phyloP scores from a whole-genome alignment of 2,329 filamentous ascomycete species.

The Aspergillus aculeatinus region DNA sequence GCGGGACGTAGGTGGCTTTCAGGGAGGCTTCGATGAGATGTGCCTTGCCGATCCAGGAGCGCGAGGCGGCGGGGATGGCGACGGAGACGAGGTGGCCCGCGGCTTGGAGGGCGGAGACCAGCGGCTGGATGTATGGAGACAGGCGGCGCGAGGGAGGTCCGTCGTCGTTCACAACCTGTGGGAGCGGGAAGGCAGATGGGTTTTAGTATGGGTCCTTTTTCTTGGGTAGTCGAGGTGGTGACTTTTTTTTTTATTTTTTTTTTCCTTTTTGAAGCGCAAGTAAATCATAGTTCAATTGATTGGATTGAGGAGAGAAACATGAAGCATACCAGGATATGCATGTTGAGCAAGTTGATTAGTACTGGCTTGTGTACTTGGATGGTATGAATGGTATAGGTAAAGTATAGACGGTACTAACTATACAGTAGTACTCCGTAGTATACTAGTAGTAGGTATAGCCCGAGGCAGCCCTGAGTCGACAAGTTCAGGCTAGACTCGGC shows the following conservation, averaged over 20 bases:
- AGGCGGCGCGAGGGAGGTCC: constrained; percentile 70
- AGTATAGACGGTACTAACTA: background rate
- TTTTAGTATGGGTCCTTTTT: background rate
- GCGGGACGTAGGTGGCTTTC: constrained; percentile 75
- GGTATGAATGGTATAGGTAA: background rate
- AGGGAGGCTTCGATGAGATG: constrained; percentile 86
- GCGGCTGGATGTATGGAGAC: constrained; percentile 71
- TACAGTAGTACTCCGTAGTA: background rate
- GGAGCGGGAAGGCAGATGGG: background rate
- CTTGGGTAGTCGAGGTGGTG: no score
- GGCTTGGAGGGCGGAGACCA: constrained; percentile 65
- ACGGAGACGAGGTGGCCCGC: constrained; percentile 82
- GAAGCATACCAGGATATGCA: constrained; percentile 50
- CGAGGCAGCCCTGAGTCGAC: background rate
- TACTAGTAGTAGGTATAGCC: background rate
- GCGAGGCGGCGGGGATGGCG: constrained; percentile 80
- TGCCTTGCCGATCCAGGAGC: constrained; percentile 95
- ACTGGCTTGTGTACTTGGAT: no score
- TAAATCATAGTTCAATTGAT: background rate
- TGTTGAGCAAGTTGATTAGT: constrained; percentile 16
- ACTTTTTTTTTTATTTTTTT: no score
- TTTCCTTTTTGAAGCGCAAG: no score
- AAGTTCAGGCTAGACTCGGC: background rate
- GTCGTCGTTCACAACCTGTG: constrained; percentile 64
- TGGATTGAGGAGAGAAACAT: constrained; percentile 13